These are phyloP conservation scores for Holtermannia corniformis DNA, from an alignment of 768 basidiomycete species.

Conservation along the genomic window DNA sequence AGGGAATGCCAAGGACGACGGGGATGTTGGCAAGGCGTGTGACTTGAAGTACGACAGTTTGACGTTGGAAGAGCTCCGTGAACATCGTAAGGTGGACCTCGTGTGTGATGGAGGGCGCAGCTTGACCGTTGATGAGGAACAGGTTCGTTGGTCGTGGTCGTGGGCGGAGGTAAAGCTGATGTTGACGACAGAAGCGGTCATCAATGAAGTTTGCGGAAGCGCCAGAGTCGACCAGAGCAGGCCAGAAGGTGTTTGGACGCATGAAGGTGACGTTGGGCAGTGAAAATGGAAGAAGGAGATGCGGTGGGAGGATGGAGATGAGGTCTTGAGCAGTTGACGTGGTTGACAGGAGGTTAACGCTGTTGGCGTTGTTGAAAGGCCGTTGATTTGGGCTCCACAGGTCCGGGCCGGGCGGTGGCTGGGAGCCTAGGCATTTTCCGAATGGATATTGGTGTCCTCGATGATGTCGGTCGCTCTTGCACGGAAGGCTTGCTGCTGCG, in stretches of 20 bases:
- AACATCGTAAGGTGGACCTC: too few relatives aligned
- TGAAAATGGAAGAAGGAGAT: not conserved
- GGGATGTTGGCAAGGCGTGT: not conserved
- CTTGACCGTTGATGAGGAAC: too few relatives aligned
- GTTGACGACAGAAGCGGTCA: not conserved
- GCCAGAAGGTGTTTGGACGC: not conserved
- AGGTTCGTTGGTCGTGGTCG: too few relatives aligned
- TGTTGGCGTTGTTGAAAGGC: too few relatives aligned
- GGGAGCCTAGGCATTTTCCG: constrained; percentile 4
- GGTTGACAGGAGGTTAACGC: too few relatives aligned
- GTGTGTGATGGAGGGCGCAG: too few relatives aligned
- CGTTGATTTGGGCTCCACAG: not conserved
- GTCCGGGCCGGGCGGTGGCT: not conserved
- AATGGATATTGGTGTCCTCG: too few relatives aligned
- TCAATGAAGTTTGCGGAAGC: constrained; percentile 2
- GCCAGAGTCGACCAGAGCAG: not conserved
- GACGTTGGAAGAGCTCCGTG: too few relatives aligned
- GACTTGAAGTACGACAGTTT: not conserved
- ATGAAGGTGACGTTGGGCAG: not conserved
- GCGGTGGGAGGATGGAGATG: not conserved
- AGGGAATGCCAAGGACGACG: constrained; percentile 4
- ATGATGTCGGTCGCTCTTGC: too few relatives aligned
- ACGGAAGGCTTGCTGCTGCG: too few relatives aligned
- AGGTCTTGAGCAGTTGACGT: too few relatives aligned
- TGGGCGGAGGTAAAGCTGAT: too few relatives aligned